Evolutionary conservation across 139 green algal species (phyloP), one percentile per base, ranked within the genome.

Genomic region (Haematococcus lacustris): DNA sequence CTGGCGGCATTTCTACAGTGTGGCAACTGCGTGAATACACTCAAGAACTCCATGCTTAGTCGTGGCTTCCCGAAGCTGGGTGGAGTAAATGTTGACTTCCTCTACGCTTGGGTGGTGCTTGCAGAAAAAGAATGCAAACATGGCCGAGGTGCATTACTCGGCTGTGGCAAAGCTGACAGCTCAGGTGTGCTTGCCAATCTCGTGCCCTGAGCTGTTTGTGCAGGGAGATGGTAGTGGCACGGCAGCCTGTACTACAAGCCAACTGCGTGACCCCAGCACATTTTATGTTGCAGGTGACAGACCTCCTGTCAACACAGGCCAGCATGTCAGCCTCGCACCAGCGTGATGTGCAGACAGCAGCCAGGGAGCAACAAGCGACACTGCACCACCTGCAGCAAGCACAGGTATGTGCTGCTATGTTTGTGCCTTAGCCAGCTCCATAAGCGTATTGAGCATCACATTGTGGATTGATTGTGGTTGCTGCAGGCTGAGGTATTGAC

Each of bases 71-170:
- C 6, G 34, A 7, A 13, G 57, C 57, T 65, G 25, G 17, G 9
- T 13, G 32, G 6, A 33, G 32, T 17, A 33, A 26, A 50, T 70
- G 35, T 32, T 41, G 6, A 28, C 6, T 41, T 43, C 62, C n/a
- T n/a, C n/a, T n/a, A n/a, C n/a, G n/a, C n/a, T n/a, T n/a, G n/a
- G n/a, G n/a, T n/a, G n/a, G n/a, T n/a, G n/a, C n/a, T n/a, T 66
- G 60, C 73, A 83, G 77, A 40, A n/a, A 0, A 70, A 79, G 64
- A 74, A 73, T 62, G 62, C 35, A 6, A 37, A 39, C 7, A 72
- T 74, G 32, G 78, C 76, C 2, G 73, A 69, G 34, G 65, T 60
- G 37, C 78, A 83, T n/a, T n/a, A n/a, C n/a, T n/a, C n/a, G 32
- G 33, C 5, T 13, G 13, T 41, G 5, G 5, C 26, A 41, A 47